Percentiles rank a stretch among this genome's conserved stretches.
Evolutionary conservation across 2,329 filamentous ascomycete species (phyloP).

Genomic region (Aspergillus sp.): DNA sequence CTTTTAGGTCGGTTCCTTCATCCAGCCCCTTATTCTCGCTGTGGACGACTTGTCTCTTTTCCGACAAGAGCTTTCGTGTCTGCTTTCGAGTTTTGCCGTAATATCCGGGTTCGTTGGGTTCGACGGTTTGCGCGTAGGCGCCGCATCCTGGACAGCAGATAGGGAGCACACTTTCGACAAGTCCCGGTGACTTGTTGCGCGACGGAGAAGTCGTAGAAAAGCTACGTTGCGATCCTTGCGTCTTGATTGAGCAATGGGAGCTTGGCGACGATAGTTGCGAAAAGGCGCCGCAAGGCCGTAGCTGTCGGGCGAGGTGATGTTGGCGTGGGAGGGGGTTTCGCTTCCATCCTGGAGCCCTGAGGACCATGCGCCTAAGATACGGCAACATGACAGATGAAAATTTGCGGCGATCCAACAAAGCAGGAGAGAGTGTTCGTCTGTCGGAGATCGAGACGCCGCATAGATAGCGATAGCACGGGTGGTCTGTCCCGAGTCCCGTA

Average conservation of each 20-base stretch:
- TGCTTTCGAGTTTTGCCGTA: slow-evolving; percentile 52
- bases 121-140: slow-evolving; percentile 56
- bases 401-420: not conserved
- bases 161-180: slow-evolving; percentile 39
- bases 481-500: slow-evolving; percentile 16
- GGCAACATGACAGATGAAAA: slow-evolving; percentile 24
- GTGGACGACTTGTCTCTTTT: slow-evolving; percentile 12
- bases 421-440: not conserved
- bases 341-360: slow-evolving; percentile 12
- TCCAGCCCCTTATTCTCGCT: slow-evolving; percentile 5
- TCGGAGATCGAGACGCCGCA: slow-evolving; percentile 2
- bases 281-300: slow-evolving; percentile 5
- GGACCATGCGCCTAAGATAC: slow-evolving; percentile 23
- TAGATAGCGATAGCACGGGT: slow-evolving; percentile 19
- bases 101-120: slow-evolving; percentile 55
- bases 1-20: not conserved
- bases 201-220: slow-evolving; percentile 17
- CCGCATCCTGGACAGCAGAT: slow-evolving; percentile 62
- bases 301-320: not conserved
- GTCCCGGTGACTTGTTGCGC: slow-evolving; percentile 10
- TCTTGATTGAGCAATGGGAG: not conserved
- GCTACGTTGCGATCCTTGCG: slow-evolving; percentile 13
- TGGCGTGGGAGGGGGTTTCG: not conserved
- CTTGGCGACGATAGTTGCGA: slow-evolving; percentile 5
- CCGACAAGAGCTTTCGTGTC: slow-evolving; percentile 38